Evolutionary conservation across 768 basidiomycete species (phyloP), one percentile per base, ranked within the genome.

Genomic region (Leccinum variicolor): DNA sequence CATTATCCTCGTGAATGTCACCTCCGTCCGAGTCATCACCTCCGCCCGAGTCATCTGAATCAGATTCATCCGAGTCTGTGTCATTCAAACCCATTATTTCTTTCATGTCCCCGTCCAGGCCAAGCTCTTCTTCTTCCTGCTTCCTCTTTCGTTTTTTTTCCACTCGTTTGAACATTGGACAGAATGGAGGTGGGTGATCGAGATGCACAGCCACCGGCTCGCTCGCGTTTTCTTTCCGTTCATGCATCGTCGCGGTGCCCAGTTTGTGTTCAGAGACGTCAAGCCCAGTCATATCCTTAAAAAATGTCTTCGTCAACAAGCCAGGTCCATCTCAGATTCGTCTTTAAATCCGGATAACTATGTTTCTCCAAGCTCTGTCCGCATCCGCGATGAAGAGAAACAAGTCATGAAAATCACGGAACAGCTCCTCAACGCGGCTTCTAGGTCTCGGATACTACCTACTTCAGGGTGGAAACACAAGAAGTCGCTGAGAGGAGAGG

Each of bases 141-240:
- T 77, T 79, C 64, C 80, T 85, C 64, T 77, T 78, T 25, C 78
- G 80, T 48, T 85, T 80, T 68, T 85, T 90, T 62, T 85, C 85
- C 7, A 90, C 78, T 58, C 90, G 83, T 73, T 92, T 92, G 78
- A 90, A 90, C 90, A 92, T 92, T 50, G 45, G 33, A 34, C 43
- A 36, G 48, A 46, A 17, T 6, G 17, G 26, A 26, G 21, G 43
- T 6, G 10, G 34, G 14, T 33, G 41, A 54, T 51, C 26, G 6
- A 3, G 25, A 3, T 58, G 59, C 53, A 73, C 50, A 68, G 72
- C 68, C 72, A 70, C 70, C 49, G 7, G 39, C 13, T 7, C 13
- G 3, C 21, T 45, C 23, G 23, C 55, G 36, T 63, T 69, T 71
- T 67, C 66, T 56, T 43, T 63, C 61, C 62, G 60, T 64, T 61